Evolutionary conservation across 2,329 filamentous ascomycete species (phyloP), one percentile per base, ranked within the genome.

Genomic region (Arthrobotrys entomopaga): DNA sequence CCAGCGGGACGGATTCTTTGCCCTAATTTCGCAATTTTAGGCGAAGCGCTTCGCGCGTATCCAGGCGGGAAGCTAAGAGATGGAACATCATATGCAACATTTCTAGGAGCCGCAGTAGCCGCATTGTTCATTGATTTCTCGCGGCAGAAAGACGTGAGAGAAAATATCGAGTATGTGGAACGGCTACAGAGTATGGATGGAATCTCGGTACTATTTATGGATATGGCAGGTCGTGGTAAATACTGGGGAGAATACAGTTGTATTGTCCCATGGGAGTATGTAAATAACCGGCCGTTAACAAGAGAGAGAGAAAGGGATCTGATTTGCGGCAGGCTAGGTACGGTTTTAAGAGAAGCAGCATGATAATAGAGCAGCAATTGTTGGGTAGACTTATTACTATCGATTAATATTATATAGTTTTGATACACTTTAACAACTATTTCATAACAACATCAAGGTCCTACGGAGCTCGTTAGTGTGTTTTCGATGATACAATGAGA

Each of bases 81-180:
- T 24, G 48, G 48, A 24, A 50, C 48, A 13, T 50, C 48, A 1
- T 50, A 50, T 22, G 48, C 48, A 13, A 50, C 48, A 20, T 50
- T 20, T 50, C 11, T 50, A 13, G 48, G 15, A 2, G 48, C 48
- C 2, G 48, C 48, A 5, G 48, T 50, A 6, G 48, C 48, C 3
- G 48, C 48, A 7, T 13, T 50, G n/a, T 13, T 50, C 6, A 19
- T 50, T 22, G 48, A 50, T 24, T 50, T 50, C 20, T 13, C 48
- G n/a, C n/a, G 20, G 11, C 48, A 50, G 20, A 19, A 22, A 7
- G 48, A 50, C 22, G 48, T 50, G 2, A n/a, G 20, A 13, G 48
- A 19, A 6, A 22, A 50, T 3, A 19, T 22, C 3, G 20, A 50
- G 20, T n/a, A 24, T 50, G 20, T 50, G 11, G 20, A 19, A 20